Percentiles rank a stretch among this genome's conserved stretches.
Evolutionary conservation across 495 filamentous ascomycete genomes (phyloP).

Genomic region (Penicillium salamii): DNA sequence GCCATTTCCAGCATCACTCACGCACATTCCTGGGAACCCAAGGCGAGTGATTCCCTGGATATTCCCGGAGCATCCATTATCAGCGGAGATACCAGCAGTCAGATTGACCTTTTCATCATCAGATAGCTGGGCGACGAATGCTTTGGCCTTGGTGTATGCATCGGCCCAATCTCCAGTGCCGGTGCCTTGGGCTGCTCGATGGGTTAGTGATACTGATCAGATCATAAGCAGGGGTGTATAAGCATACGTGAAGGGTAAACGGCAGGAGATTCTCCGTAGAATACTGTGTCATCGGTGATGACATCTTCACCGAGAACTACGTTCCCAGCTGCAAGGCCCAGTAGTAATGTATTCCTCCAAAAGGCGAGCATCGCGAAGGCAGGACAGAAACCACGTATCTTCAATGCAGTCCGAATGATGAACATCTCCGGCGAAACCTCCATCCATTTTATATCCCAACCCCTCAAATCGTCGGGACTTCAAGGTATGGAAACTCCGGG

Average conservation of each 20-base stretch:
- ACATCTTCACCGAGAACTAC: not conserved
- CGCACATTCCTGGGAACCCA: conserved; percentile 59
- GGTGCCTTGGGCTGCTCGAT: conserved; percentile 29
- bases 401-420: not conserved
- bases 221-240: not conserved
- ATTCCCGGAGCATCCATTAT: conserved; percentile 57
- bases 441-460: not conserved
- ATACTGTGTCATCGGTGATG: conserved; percentile 29
- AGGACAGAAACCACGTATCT: not conserved
- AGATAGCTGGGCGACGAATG: conserved; percentile 55
- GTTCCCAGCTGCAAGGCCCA: not conserved
- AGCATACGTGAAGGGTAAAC: conserved; percentile 53
- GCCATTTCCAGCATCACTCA: conserved; percentile 63
- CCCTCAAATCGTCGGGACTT: not conserved
- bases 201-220: not conserved
- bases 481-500: not conserved
- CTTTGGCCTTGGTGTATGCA: conserved; percentile 47
- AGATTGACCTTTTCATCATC: conserved; percentile 57
- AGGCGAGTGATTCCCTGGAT: conserved; percentile 51
- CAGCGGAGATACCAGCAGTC: conserved; percentile 51
- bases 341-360: not conserved
- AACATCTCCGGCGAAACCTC: no score
- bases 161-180: conserved; percentile 55
- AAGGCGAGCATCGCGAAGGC: not conserved
- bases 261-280: conserved; percentile 56